phyloP scores from a whole-genome alignment of 495 filamentous ascomycete genomes.

The Hypoxylon rickii region DNA sequence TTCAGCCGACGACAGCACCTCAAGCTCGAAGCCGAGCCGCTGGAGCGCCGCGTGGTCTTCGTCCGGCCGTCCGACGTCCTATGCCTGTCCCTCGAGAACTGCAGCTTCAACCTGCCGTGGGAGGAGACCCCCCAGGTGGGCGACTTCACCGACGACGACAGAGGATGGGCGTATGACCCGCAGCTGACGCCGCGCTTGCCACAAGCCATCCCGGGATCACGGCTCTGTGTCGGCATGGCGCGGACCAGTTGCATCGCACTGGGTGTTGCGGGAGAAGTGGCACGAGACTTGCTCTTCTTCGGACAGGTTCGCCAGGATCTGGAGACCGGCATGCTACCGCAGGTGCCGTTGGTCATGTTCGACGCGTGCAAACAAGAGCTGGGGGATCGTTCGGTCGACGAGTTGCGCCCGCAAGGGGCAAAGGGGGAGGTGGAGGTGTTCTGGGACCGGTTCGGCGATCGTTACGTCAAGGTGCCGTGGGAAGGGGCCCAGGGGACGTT shows the following conservation, averaged over 20 bases:
- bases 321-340: neutral
- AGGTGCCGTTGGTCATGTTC: slow-evolving; percentile 24
- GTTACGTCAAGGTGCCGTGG: slow-evolving; percentile 24
- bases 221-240: slow-evolving; percentile 25
- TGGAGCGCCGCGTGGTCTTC: slow-evolving; percentile 15
- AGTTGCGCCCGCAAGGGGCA: slow-evolving; percentile 6
- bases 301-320: neutral
- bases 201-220: neutral
- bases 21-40: slow-evolving; percentile 6
- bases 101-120: slow-evolving; percentile 37
- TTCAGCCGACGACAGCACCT: neutral
- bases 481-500: neutral
- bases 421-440: slow-evolving; percentile 6
- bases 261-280: neutral
- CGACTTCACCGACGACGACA: slow-evolving; percentile 3
- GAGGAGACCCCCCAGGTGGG: slow-evolving; percentile 15
- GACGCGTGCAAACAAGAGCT: slow-evolving; percentile 20
- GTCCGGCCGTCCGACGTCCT: slow-evolving; percentile 28
- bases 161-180: slow-evolving; percentile 38
- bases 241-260: neutral
- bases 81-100: slow-evolving; percentile 36
- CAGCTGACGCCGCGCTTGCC: slow-evolving; percentile 23
- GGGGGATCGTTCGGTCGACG: slow-evolving; percentile 8
- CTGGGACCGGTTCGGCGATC: slow-evolving; percentile 36
- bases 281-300: neutral